Base-by-base conservation (phyloP, 345 rosid genomes). In the Syzygium jambos region DNA sequence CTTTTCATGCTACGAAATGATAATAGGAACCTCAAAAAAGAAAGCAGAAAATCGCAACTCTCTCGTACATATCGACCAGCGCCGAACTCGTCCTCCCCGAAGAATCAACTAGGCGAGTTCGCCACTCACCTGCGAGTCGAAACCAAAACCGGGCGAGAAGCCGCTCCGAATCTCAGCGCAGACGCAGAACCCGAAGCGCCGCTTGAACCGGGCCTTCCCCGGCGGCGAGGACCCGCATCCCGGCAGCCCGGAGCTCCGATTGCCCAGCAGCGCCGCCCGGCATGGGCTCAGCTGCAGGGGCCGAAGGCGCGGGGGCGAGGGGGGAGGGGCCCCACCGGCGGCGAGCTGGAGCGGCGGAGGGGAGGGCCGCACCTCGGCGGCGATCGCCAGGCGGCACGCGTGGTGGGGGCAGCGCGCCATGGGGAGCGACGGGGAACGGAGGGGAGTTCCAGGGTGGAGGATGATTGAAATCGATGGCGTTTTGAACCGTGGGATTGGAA, bases 121-220 rank as follows among this genome's bases (percentile, higher is more conserved):
- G 23, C 56, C 86, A 85, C 84, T 34, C 23, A 95, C 98, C 98
- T 94, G 95, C 89, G 96, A 97, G 88, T 96, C 96, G 93, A 94
- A 92, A 77, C 94, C 96, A 61, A 92, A 88, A 90, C 90, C 91
- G 25, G 89, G 88, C 78, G 97, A 90, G 91, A 93, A 93, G 8
- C 94, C 89, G 89, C 92, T 90, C 61, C 97, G 94, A 25, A 94
- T 89, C 88, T 93, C 96, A 85, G 98, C 98, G 22, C 87, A 88
- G 57, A 92, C 94, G 55, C 90, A 92, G 78, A 94, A 89, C 90
- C 91, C 92, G 53, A 92, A 78, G 61, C 88, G 93, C 87, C 92
- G 92, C 86, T 85, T 92, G 49, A 89, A 68, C 53, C 90, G 57
- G 55, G 78, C 91, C 88, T 88, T 93, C 89, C 93, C 88, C 68